Evolutionary conservation across 2,329 filamentous ascomycete species (phyloP), one percentile per base, ranked within the genome.

Genomic region (Beauveria caledonica): DNA sequence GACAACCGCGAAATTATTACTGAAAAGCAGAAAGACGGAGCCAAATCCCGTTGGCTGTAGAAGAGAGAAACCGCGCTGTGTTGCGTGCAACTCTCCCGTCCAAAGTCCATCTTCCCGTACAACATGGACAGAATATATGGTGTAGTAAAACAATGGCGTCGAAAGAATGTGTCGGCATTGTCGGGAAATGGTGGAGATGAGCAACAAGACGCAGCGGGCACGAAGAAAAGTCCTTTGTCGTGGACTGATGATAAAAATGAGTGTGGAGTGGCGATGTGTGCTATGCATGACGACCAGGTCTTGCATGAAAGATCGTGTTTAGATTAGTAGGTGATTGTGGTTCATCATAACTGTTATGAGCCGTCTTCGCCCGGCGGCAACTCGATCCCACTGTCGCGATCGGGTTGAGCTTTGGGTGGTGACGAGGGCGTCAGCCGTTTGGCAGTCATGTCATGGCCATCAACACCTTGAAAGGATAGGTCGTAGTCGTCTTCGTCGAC

Each of bases 401-500:
- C 79, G 62, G 79, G 78, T 11, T 74, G 68, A 42, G 71, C 72
- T 65, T 76, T 76, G 39, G 68, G 63, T 71, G 73, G 74, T 5
- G 69, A 65, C 25, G 67, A 64, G 51, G 71, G 68, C 19, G 66
- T 61, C 15, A 62, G 61, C 4, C 65, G 40, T 55, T 60, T 64
- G 19, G 56, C 53, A 4, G 67, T 64, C 8, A 55, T 67, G 42
- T 70, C 68, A n/a, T 70, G 66, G 13, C 66, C 65, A 23, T 61
- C 63, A 23, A 64, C 63, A 23, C 66, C 63, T 13, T 60, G 58
- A 8, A 54, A 60, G 3, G 58, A 39, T 9, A 60, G n/a, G 23
- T 68, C 69, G 7, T 70, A 69, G 17, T 73, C 72, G 5, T 85
- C 75, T 52, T 92, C 88, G 63, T 93, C 89, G 0, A 82, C 79